Evolutionary conservation across 495 filamentous ascomycete genomes (phyloP), one percentile per base, ranked within the genome.

Genomic region (Aspergillus coremiiformis): DNA sequence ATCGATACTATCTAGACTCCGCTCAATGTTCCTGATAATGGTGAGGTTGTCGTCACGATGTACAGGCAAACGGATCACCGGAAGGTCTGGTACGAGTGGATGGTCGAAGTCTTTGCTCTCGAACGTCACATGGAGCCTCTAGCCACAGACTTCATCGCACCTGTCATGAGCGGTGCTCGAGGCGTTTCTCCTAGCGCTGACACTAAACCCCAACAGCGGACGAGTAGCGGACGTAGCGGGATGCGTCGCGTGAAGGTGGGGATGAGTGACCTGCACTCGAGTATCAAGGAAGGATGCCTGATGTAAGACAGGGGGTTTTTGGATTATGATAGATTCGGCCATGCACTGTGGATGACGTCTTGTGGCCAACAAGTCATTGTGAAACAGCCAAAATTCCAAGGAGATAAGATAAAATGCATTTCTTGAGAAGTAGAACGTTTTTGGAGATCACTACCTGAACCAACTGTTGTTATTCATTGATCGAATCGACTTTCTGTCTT

Each of bases 11-110:
- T 39, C 43, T 44, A 96, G 92, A 83, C 83, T 57, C 91, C 93
- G 6, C 72, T 99, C 20, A 90, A 93, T 64, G 80, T 94, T 51
- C 92, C 94, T 1, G 84, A 89, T 55, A 80, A 87, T 52, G 81
- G 84, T 19, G 89, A 91, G 63, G 73, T 99, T 10, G 85, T 94
- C 35, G 81, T 95, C 11, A 90, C 83, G 59, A 96, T 99, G 78
- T 96, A 89, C 82, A 80, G 93, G 53, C 86, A 91, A 67, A 96
- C 93, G 6, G 91, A 97, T 65, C 88, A 95, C 60, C 79, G 86
- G 17, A 95, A 90, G 70, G 92, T 97, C 11, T 99, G 93, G 94
- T 99, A 99, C 66, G 92, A 99, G 66, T 99, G 93, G 93, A 76
- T 93, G 59, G 84, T 95, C 0, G 93, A 97, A 65, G 86, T 83